Evolutionary conservation across 495 filamentous ascomycete genomes (phyloP).

Genomic region (Penicillium pancosmium): DNA sequence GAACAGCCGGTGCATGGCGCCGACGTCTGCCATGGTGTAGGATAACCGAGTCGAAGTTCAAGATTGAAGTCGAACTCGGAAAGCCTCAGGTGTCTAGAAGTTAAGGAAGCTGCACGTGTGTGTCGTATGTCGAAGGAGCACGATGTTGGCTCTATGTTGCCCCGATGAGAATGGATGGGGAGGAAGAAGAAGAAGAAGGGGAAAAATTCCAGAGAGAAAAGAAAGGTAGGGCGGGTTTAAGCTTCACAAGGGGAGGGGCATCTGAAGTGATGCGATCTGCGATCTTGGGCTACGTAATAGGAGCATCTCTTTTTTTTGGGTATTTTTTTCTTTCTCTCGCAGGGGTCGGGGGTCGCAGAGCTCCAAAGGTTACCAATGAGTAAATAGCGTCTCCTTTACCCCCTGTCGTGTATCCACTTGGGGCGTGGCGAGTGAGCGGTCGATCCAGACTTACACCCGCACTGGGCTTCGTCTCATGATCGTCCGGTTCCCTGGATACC

Average conservation of each 20-base stretch:
- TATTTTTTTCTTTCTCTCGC: slow-evolving; percentile 1
- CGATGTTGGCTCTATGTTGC: slow-evolving; percentile 7
- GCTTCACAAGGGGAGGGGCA: slow-evolving; percentile 25
- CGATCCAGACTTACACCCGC: slow-evolving; percentile 20
- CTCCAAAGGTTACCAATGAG: neutral
- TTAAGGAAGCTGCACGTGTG: neutral
- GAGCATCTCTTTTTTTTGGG: slow-evolving; percentile 4
- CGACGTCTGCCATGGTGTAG: slow-evolving; percentile 31
- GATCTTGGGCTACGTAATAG: slow-evolving; percentile 30
- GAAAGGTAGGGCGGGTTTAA: slow-evolving; percentile 20
- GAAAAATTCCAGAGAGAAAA: slow-evolving; percentile 10
- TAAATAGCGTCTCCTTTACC: slow-evolving; percentile 5
- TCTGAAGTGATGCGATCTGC: slow-evolving; percentile 16
- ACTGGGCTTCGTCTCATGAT: slow-evolving; percentile 15
- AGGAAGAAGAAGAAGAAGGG: neutral
- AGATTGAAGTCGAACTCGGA: neutral
- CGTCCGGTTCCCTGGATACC: slow-evolving; percentile 5
- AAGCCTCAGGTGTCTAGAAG: slow-evolving; percentile 8
- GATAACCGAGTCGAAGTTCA: slow-evolving; percentile 1
- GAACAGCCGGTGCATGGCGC: slow-evolving; percentile 32
- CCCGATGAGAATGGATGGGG: neutral
- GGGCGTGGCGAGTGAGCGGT: slow-evolving; percentile 19
- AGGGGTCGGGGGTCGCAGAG: neutral
- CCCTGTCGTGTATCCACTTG: slow-evolving; percentile 15
- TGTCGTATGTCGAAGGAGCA: slow-evolving; percentile 1